Evolutionary conservation across 768 basidiomycete species (phyloP).

Genomic region (Trametes villosa): DNA sequence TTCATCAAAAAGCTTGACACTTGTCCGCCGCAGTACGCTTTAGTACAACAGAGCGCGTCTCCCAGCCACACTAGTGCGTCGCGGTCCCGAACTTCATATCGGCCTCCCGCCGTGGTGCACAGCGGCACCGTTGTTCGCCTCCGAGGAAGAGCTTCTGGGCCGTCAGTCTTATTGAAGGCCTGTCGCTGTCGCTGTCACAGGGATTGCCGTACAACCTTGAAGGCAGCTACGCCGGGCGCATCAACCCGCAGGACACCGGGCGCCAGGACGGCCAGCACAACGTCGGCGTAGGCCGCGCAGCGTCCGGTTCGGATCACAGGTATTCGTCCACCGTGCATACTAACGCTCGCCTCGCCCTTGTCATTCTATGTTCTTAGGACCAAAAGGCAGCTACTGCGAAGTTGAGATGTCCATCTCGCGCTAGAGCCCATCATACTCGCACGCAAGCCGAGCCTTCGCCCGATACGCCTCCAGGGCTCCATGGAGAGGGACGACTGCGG

Average conservation of each 20-base stretch:
- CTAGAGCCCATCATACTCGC: slow-evolving; percentile 7
- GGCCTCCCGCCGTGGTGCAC: too few species aligned
- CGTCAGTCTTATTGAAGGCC: background rate
- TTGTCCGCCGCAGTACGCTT: too few species aligned
- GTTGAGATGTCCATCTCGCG: background rate
- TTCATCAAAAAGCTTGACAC: too few species aligned
- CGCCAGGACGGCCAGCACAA: too few species aligned
- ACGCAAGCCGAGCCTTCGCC: background rate
- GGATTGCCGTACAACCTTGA: background rate
- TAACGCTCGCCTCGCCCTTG: background rate
- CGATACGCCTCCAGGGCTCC: too few species aligned
- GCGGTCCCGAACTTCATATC: too few species aligned
- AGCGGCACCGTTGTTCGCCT: background rate
- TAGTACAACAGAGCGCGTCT: too few species aligned
- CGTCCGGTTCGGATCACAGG: background rate
- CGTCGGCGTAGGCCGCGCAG: too few species aligned
- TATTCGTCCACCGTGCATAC: background rate
- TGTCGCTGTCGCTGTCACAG: background rate
- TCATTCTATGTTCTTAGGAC: background rate
- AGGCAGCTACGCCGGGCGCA: background rate
- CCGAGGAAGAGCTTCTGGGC: background rate
- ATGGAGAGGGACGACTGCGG: too few species aligned
- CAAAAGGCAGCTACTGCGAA: background rate
- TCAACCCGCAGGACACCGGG: too few species aligned
- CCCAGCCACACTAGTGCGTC: too few species aligned